Evolutionary conservation across 2,329 filamentous ascomycete genomes (phyloP).

Genomic region (Fusarium tjaetaba): DNA sequence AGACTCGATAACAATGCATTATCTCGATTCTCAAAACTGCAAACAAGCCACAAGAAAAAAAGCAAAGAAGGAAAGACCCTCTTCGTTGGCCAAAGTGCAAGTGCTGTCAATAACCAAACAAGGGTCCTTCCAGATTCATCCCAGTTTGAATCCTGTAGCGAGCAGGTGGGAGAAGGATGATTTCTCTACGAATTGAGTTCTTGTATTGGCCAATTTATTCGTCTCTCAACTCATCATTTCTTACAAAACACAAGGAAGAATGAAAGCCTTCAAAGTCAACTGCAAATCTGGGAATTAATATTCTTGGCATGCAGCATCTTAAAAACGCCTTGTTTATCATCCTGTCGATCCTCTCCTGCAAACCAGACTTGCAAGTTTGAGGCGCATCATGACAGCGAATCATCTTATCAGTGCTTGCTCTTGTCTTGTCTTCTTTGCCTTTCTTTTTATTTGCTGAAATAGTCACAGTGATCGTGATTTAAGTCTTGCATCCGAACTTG

Average conservation of each 20-base stretch:
- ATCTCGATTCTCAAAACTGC: background rate
- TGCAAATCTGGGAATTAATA: background rate
- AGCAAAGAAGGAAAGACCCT: background rate
- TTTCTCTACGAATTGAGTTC: constrained; percentile 4
- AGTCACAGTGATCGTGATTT: background rate
- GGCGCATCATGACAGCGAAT: background rate
- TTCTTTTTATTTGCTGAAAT: constrained; percentile 1
- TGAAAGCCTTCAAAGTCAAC: background rate
- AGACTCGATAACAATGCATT: background rate
- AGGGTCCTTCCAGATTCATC: constrained; percentile 9
- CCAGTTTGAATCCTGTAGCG: constrained; percentile 12
- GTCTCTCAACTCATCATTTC: background rate
- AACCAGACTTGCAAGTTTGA: background rate
- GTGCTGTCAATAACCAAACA: background rate
- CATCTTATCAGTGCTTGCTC: background rate
- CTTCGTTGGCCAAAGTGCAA: background rate
- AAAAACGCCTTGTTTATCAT: background rate
- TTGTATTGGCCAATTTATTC: constrained; percentile 4
- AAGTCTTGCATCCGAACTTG: background rate
- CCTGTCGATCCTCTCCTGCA: background rate
- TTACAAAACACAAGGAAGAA: background rate
- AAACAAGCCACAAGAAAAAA: background rate
- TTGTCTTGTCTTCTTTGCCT: background rate
- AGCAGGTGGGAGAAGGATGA: background rate
- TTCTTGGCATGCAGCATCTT: constrained; percentile 1